Percentiles rank a stretch among this genome's conserved stretches.
Evolutionary conservation across 2,329 filamentous ascomycete genomes (phyloP).

Genomic region (Elsinoe australis): DNA sequence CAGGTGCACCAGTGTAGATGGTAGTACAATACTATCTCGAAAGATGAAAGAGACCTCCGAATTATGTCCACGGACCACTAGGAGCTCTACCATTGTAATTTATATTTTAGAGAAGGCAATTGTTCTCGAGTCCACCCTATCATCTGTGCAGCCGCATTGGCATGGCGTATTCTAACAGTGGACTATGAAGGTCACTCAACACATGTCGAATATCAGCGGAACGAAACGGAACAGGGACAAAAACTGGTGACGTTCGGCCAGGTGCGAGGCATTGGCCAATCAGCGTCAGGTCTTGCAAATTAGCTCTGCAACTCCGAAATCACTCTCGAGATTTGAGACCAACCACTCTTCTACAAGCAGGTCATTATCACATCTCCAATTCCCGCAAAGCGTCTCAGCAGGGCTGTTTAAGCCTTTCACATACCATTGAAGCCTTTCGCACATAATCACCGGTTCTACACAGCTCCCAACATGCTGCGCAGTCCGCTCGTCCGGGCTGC

Average conservation of each 20-base stretch:
- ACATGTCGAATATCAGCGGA: background rate
- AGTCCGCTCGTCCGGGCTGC: slow-evolving; percentile 21
- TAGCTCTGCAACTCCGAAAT: too few species aligned
- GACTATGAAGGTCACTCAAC: too few species aligned
- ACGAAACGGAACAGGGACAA: background rate
- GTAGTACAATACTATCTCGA: too few species aligned
- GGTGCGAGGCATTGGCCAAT: too few species aligned
- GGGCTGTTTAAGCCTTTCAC: background rate
- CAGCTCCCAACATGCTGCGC: slow-evolving; percentile 19
- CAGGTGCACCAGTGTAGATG: too few species aligned
- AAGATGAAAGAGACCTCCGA: too few species aligned
- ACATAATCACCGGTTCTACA: background rate
- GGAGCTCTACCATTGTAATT: too few species aligned
- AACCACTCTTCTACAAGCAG: slow-evolving; percentile 1
- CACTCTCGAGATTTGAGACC: slow-evolving; percentile 14
- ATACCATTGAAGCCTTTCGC: background rate
- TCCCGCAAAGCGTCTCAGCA: background rate
- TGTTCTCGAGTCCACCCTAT: too few species aligned
- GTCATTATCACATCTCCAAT: background rate
- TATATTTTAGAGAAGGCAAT: too few species aligned
- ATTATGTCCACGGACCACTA: too few species aligned
- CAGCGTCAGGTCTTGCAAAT: too few species aligned
- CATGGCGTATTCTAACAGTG: background rate
- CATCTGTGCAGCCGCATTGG: background rate
- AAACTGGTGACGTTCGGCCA: too few species aligned